A percentile compares a stretch with the other conserved stretches of the same genome.
Evolutionary conservation across 2,329 filamentous ascomycete species (phyloP).

Genomic region (Phialophora tarda): DNA sequence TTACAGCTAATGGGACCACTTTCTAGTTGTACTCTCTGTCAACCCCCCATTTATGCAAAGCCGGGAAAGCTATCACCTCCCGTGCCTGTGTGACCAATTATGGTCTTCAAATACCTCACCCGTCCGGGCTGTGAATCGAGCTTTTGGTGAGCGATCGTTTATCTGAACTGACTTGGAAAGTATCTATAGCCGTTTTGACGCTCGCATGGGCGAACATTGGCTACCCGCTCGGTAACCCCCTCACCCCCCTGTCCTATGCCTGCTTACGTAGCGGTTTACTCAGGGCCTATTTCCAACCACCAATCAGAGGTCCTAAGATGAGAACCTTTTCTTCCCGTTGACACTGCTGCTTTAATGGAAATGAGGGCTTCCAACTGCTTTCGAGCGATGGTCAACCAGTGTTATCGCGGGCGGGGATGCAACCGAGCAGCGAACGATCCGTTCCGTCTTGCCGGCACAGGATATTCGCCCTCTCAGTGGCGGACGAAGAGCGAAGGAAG

Average conservation of each 20-base stretch:
- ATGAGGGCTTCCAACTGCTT: background rate
- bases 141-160: constrained; percentile 14
- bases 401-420: background rate
- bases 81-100: constrained; percentile 3
- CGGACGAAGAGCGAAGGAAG: constrained; percentile 1
- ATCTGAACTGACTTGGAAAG: constrained; percentile 3
- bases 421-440: constrained; percentile 4
- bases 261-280: constrained; percentile 20
- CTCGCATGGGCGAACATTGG: constrained; percentile 9
- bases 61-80: background rate
- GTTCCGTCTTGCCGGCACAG: constrained; percentile 9
- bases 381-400: background rate
- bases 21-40: constrained; percentile 12
- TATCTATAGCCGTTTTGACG: constrained; percentile 5
- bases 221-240: background rate
- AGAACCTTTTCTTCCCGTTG: constrained; percentile 5
- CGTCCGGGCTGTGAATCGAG: constrained; percentile 12
- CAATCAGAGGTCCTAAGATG: constrained; percentile 1
- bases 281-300: constrained; percentile 16
- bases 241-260: background rate
- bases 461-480: background rate
- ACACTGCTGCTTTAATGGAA: background rate
- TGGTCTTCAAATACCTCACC: background rate
- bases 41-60: constrained; percentile 13
- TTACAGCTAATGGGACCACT: background rate